A percentile compares a stretch with the other conserved stretches of the same genome.
phyloP scores from a whole-genome alignment of 2,329 filamentous ascomycete species.

The Xylaria hypoxylon region DNA sequence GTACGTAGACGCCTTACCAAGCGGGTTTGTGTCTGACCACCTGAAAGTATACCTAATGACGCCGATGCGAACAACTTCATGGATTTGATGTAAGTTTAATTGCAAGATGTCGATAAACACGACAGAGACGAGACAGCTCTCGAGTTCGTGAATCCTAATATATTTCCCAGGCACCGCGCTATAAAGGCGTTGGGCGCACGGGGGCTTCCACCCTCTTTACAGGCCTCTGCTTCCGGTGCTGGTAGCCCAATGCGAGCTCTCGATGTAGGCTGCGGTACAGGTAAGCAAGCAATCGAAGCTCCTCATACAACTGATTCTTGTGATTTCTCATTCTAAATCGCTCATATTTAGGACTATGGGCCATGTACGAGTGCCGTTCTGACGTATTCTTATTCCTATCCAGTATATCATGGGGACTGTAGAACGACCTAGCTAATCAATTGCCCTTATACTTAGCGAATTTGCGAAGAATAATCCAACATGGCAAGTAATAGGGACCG shows the following conservation, averaged over 20 bases:
- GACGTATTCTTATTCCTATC: no score
- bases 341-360: conserved; percentile 6
- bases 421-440: no score
- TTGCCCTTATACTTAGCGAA: conserved; percentile 26
- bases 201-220: no score
- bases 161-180: no score
- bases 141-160: no score
- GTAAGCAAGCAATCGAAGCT: conserved; percentile 24
- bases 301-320: no score
- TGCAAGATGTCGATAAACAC: no score
- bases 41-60: not conserved
- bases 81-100: not conserved
- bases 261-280: conserved; percentile 43
- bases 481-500: conserved; percentile 45
- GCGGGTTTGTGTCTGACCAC: not conserved
- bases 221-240: no score
- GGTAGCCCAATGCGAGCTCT: conserved; percentile 12
- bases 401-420: no score
- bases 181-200: no score
- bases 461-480: conserved; percentile 38
- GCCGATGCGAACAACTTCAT: not conserved
- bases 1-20: not conserved
- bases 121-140: no score
- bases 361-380: conserved; percentile 4
- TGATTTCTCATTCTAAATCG: not conserved